Base-by-base conservation (phyloP, 306 rosid species). In the Acacia melanoxylon region DNA sequence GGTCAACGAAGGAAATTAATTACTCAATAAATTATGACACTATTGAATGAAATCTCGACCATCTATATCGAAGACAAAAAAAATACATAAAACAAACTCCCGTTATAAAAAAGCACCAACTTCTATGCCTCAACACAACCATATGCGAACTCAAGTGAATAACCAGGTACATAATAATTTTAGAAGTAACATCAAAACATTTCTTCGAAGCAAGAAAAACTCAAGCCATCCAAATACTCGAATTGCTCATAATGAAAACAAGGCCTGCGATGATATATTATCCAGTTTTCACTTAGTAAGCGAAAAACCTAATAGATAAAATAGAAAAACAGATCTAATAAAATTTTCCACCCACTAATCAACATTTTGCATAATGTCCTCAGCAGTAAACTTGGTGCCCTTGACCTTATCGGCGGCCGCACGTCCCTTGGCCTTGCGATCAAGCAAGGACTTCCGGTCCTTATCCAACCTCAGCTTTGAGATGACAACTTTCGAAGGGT, bases 341-440 rank as follows among this genome's bases (percentile, higher is more conserved):
- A 41, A 76, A 11, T 6, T 52, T 10, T 71, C 27, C 42, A 31
- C 31, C 13, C 6, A 11, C 87, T 86, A 95, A 84, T 95, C 99
- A 16, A 95, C 86, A 46, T 80, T 88, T 78, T 95, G 99, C 99
- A 95, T 91, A 35, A 95, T 89, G 35, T 95, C 99, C 85, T 95
- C 99, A 0, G 99, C 89, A 0, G 99, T 92, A 78, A 95, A 95
- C 91, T 95, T 95, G 69, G 97, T 88, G 1, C 97, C 99, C 90
- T 95, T 95, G 58, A 89, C 99, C 90, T 95, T 95, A 22, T 95
- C 99, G 0, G 99, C 97, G 2, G 98, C 97, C 37, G 99, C 95
- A 22, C 95, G 97, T 1, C 98, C 99, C 90, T 89, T 93, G 1
- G 98, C 99, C 92, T 95, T 95, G 56, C 99, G 97, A 80, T 93